phyloP scores from a whole-genome alignment of 208 protist genomes.

The Wallacemonas collosoma region DNA sequence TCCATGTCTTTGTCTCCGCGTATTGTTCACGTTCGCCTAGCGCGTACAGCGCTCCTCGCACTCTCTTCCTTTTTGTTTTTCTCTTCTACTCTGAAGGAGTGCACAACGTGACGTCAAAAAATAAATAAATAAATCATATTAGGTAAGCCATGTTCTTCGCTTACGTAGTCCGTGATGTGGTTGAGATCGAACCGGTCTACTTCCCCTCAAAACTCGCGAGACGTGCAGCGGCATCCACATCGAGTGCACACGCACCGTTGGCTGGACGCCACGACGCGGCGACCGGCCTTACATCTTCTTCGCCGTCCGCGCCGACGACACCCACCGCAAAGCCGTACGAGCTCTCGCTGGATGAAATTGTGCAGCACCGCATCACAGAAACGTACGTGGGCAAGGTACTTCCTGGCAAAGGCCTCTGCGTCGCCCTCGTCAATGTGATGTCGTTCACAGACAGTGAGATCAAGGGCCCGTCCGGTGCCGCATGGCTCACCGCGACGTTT shows the following conservation, averaged over 20 bases:
- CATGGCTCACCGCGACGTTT: conserved; percentile 73
- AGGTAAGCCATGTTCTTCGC: conserved; percentile 53
- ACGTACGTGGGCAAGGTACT: conserved; percentile 82
- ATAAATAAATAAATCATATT: neutral
- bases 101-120: neutral
- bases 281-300: neutral
- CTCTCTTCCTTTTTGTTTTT: neutral
- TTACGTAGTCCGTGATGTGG: conserved; percentile 69
- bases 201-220: conserved; percentile 33
- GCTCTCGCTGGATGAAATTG: conserved; percentile 43
- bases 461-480: conserved; percentile 54
- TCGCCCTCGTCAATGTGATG: conserved; percentile 65
- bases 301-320: neutral
- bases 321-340: conserved; percentile 22
- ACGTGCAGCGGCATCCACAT: neutral
- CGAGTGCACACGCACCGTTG: neutral
- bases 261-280: neutral
- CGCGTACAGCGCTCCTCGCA: too few relatives aligned
- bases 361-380: conserved; percentile 80
- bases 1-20: too few relatives aligned
- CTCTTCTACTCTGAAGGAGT: neutral
- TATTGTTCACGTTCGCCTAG: too few relatives aligned
- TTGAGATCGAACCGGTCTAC: conserved; percentile 86
- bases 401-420: conserved; percentile 58
- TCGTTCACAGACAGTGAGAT: conserved; percentile 56